Evolutionary conservation across 2,329 filamentous ascomycete species (phyloP).

Genomic region (Penicillium olsonii): DNA sequence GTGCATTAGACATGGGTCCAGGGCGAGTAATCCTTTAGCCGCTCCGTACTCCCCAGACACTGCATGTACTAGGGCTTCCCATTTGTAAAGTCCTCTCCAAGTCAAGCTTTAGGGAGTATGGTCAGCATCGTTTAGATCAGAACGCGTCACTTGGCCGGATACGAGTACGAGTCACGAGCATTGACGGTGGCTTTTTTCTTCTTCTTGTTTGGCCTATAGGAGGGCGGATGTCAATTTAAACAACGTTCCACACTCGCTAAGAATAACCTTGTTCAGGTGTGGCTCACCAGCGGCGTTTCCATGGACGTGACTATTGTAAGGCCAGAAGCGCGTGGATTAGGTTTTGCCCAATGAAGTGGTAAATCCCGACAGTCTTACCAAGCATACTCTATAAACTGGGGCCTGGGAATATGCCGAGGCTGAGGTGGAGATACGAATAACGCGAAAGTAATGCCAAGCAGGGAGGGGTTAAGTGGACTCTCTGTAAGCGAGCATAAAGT

Average conservation of each 20-base stretch:
- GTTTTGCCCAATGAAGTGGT: conserved; percentile 8
- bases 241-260: conserved; percentile 7
- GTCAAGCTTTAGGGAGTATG: conserved; percentile 17
- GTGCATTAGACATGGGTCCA: neutral
- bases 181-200: conserved; percentile 17
- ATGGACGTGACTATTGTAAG: conserved; percentile 11
- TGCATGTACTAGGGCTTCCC: too few relatives aligned
- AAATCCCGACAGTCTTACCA: conserved; percentile 15
- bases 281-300: conserved; percentile 2
- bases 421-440: too few relatives aligned
- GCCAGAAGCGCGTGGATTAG: too few relatives aligned
- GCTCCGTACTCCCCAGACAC: neutral
- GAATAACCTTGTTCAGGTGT: conserved; percentile 11
- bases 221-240: neutral
- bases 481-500: conserved; percentile 41
- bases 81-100: conserved; percentile 1
- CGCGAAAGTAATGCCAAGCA: conserved; percentile 22
- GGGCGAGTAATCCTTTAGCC: neutral
- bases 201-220: neutral
- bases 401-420: too few relatives aligned
- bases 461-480: conserved; percentile 19
- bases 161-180: conserved; percentile 27
- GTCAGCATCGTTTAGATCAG: conserved; percentile 18
- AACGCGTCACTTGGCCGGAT: conserved; percentile 20
- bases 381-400: conserved; percentile 1